Evolutionary conservation across 371 early-diverging fungal species (phyloP), one percentile per base, ranked within the genome.

Genomic region (Chytridium lagenaria): DNA sequence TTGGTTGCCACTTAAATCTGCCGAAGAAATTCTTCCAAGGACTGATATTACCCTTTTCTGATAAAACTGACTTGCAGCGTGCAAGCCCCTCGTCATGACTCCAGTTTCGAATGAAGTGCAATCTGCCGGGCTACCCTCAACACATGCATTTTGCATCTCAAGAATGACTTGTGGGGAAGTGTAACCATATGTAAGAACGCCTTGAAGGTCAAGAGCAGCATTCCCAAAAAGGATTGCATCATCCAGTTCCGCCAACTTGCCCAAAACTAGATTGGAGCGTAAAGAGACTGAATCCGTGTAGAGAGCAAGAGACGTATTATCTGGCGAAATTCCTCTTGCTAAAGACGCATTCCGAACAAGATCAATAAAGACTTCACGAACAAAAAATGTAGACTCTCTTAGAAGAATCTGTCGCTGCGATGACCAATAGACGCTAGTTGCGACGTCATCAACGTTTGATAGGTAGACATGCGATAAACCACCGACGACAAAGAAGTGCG

Each of bases 131-230:
- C 40, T 68, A 30, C 33, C 65, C 1, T 51, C 50, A 1, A 59
- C 59, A 52, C 80, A 80, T 7, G 72, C 80, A 26, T 69, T 55
- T 5, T 59, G 33, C 5, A 75, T 3, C 57, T 70, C 75, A 57
- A 66, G 55, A 31, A 22, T 7, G 16, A 71, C 50, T n/a, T 57
- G 57, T 3, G 70, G 59, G 16, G 16, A 26, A 39, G 40, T 55
- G 49, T 68, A 59, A 0, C 50, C 66, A 15, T 23, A 19, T 36
- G 44, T 1, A 0, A 67, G 31, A 12, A 61, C 34, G 61, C 61
- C 61, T 3, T 30, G 12, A 12, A 61, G 30, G 23, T 23, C 26
- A 12, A 7, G 23, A 16, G 16, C 36, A 37, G 37, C 30, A 26
- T 61, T 37, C 3, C 61, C 61, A 37, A 15, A 61, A 10, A 61